Percentiles rank a stretch among this genome's conserved stretches.
These are phyloP conservation scores for Trichophyton equinum DNA, from an alignment of 2,329 filamentous ascomycete species.

Conservation along the genomic window DNA sequence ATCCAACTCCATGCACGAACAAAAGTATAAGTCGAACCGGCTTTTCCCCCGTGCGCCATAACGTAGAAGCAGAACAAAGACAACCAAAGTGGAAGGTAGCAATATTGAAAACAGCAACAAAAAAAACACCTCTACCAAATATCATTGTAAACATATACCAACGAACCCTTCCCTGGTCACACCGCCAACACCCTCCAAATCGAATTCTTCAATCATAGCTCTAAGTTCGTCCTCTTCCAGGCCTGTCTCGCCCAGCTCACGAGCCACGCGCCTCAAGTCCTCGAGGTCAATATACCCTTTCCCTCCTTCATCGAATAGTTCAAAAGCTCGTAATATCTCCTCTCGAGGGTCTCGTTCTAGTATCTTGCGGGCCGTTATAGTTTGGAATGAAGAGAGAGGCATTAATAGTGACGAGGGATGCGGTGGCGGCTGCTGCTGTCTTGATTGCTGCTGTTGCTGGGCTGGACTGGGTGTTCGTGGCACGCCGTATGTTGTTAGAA, in stretches of 20 bases:
- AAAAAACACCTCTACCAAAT: not conserved
- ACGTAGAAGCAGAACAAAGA: not conserved
- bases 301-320: slow-evolving; percentile 82
- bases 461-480: slow-evolving; percentile 43
- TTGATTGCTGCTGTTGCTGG: slow-evolving; percentile 31
- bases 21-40: not conserved
- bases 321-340: slow-evolving; percentile 82
- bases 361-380: slow-evolving; percentile 68
- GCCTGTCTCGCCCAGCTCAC: slow-evolving; percentile 75
- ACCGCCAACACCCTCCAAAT: slow-evolving; percentile 80
- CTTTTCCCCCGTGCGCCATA: not conserved
- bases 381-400: slow-evolving; percentile 59
- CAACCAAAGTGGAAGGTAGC: not conserved
- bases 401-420: slow-evolving; percentile 57
- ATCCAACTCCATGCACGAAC: not conserved
- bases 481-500: slow-evolving; percentile 70
- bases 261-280: slow-evolving; percentile 73
- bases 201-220: slow-evolving; percentile 98
- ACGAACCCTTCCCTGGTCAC: slow-evolving; percentile 53
- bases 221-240: slow-evolving; percentile 83
- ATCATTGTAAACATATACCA: slow-evolving; percentile 49
- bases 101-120: not conserved
- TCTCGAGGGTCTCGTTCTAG: slow-evolving; percentile 72
- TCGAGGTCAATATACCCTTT: slow-evolving; percentile 85
- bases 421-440: slow-evolving; percentile 32